phyloP scores from a whole-genome alignment of 179 eudicot species.

The Silene coronaria region DNA sequence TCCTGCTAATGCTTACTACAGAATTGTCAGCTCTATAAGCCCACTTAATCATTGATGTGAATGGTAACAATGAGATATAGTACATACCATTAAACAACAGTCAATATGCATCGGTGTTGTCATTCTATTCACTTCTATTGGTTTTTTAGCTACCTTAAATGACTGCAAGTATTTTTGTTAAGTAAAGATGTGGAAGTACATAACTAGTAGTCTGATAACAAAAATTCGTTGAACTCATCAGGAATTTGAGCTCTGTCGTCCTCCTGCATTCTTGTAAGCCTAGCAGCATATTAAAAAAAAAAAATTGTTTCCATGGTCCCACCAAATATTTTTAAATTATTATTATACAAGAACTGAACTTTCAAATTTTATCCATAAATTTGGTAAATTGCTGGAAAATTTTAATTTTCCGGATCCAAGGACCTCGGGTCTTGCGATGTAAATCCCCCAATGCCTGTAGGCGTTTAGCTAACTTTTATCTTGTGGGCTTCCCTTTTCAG shows the following conservation, averaged over 20 bases:
- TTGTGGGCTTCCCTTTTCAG: constrained; percentile 33
- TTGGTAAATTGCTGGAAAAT: neutral
- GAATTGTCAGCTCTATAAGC: neutral
- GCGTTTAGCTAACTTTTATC: neutral
- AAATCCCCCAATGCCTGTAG: neutral
- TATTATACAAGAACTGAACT: neutral
- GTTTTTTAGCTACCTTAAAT: neutral
- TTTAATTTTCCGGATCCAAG: neutral
- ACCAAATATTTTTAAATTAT: neutral
- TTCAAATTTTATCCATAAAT: neutral
- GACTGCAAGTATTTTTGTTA: neutral
- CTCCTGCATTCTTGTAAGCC: neutral
- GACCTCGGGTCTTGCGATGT: neutral
- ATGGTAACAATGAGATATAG: neutral
- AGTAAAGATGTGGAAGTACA: neutral
- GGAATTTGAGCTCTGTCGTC: neutral
- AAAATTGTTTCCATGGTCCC: neutral
- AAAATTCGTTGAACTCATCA: neutral
- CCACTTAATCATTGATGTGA: neutral
- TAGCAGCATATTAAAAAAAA: neutral
- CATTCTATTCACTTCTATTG: neutral
- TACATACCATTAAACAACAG: neutral
- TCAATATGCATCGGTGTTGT: neutral
- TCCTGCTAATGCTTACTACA: neutral
- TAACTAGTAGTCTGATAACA: neutral